phyloP scores from a whole-genome alignment of 2,329 filamentous ascomycete species.

The Geoglossum cookeanum region DNA sequence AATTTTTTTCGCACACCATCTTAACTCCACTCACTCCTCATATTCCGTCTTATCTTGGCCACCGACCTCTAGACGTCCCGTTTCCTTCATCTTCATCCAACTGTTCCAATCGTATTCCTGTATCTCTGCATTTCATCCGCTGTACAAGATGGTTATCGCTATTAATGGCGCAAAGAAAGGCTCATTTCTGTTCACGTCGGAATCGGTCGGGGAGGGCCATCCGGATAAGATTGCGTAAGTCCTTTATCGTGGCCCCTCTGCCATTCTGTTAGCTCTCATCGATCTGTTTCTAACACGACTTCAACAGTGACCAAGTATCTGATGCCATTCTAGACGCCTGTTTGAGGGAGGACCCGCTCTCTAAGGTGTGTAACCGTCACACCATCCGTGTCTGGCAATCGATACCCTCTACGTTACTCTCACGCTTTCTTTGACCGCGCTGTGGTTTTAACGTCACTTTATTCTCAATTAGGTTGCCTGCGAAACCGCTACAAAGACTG shows the following conservation, averaged over 20 bases:
- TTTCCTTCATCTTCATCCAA: background rate
- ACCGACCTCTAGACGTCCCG: background rate
- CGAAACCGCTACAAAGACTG: constrained; percentile 98
- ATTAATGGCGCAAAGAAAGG: constrained; percentile 34
- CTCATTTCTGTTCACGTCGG: constrained; percentile 77
- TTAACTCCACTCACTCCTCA: background rate
- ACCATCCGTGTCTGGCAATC: background rate
- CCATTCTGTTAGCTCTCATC: constrained; percentile 3
- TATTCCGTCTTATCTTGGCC: too few species aligned
- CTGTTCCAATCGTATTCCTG: background rate
- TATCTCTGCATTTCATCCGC: background rate
- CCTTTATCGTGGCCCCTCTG: constrained; percentile 4
- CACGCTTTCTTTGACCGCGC: background rate
- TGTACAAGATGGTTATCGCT: constrained; percentile 1
- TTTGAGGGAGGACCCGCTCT: constrained; percentile 80
- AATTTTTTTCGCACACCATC: too few species aligned
- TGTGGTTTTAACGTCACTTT: background rate
- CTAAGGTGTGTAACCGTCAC: constrained; percentile 43
- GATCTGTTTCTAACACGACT: constrained; percentile 1
- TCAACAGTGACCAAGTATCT: constrained; percentile 72
- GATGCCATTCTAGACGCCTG: constrained; percentile 98
- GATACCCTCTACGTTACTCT: background rate
- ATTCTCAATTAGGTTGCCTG: constrained; percentile 47
- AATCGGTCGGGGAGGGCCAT: constrained; percentile 79
- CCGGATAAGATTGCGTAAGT: constrained; percentile 79